Percentiles rank a stretch among this genome's conserved stretches.
These are phyloP conservation scores for Candida sanyaensis DNA, from an alignment of 1,139 yeast species.

Conservation along the genomic window DNA sequence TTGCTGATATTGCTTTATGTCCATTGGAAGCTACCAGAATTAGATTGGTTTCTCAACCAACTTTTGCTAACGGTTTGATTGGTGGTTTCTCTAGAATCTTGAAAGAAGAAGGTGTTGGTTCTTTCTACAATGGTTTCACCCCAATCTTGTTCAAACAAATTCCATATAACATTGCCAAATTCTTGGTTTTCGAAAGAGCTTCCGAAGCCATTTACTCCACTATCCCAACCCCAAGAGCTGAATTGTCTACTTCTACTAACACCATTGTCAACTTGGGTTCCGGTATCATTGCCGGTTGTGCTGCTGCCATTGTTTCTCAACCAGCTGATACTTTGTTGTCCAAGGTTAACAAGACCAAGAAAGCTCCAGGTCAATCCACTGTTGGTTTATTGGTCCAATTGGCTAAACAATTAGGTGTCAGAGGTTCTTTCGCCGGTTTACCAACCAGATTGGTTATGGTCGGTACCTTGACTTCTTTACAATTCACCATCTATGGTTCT, in stretches of 20 bases:
- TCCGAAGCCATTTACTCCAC: slow-evolving; percentile 69
- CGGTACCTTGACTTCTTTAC: slow-evolving; percentile 87
- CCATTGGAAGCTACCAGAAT: slow-evolving; percentile 91
- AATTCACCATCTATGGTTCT: slow-evolving; percentile 86
- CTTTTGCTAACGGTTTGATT: slow-evolving; percentile 79
- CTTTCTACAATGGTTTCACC: slow-evolving; percentile 90
- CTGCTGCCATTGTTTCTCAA: slow-evolving; percentile 86
- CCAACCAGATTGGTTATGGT: slow-evolving; percentile 91
- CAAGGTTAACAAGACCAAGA: slow-evolving; percentile 88
- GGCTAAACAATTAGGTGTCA: slow-evolving; percentile 80
- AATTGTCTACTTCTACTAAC: slow-evolving; percentile 52
- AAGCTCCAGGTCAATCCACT: slow-evolving; percentile 91
- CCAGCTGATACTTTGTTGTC: slow-evolving; percentile 91
- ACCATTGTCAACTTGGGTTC: slow-evolving; percentile 76
- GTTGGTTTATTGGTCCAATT: slow-evolving; percentile 75
- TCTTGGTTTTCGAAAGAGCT: slow-evolving; percentile 87
- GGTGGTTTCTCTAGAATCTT: slow-evolving; percentile 85
- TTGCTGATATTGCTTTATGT: slow-evolving; percentile 86
- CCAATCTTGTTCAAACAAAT: slow-evolving; percentile 90
- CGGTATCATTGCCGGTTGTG: slow-evolving; percentile 90
- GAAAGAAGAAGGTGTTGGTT: slow-evolving; percentile 82
- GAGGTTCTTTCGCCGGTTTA: slow-evolving; percentile 85
- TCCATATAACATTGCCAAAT: slow-evolving; percentile 90
- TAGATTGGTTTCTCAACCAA: slow-evolving; percentile 88
- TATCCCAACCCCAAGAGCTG: slow-evolving; percentile 66